Evolutionary conservation across 257 asterid genomes (phyloP), one percentile per base, ranked within the genome.

Genomic region (Sherardia arvensis): DNA sequence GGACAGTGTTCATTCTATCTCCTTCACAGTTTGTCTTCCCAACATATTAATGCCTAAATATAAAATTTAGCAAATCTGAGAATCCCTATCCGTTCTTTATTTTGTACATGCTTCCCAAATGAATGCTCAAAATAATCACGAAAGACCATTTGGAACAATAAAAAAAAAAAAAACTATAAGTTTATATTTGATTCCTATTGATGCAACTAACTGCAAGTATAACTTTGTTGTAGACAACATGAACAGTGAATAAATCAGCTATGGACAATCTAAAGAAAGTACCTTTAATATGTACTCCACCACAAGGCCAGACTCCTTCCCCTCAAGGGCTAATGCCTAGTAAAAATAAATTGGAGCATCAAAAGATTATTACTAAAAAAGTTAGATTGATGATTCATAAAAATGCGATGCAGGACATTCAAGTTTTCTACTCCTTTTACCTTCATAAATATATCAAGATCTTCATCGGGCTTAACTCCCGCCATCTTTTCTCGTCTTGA

Each of bases 401-500:
- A 1, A 36, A 36, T 3, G 11, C 2, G 14, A 12, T 38, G 47
- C 47, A 38, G 47, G 17, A 38, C 47, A 38, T 36, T 18, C 26
- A 29, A 62, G 30, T 49, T 53, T 71, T 25, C 65, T 61, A 67
- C 4, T 64, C 61, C 54, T 60, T 58, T 45, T 77, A 84, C 97
- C 96, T 91, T 91, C 82, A 91, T 82, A 81, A 91, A 86, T 70
- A 88, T 77, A 69, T 91, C 98, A 71, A 91, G 95, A 85, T 91
- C 98, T 80, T 88, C 94, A 72, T 91, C 96, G 30, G 96, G 96
- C 75, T 86, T 91, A 60, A 80, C 78, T 68, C 95, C 92, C 57
- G 95, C 79, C 60, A 78, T 54, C 75, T 91, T 91, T 80, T 91
- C 98, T 78, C 98, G 83, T 80, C 96, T 86, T 68, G 85, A 70